Evolutionary conservation across 2,329 filamentous ascomycete species (phyloP).

Genomic region (Curvularia sp.): DNA sequence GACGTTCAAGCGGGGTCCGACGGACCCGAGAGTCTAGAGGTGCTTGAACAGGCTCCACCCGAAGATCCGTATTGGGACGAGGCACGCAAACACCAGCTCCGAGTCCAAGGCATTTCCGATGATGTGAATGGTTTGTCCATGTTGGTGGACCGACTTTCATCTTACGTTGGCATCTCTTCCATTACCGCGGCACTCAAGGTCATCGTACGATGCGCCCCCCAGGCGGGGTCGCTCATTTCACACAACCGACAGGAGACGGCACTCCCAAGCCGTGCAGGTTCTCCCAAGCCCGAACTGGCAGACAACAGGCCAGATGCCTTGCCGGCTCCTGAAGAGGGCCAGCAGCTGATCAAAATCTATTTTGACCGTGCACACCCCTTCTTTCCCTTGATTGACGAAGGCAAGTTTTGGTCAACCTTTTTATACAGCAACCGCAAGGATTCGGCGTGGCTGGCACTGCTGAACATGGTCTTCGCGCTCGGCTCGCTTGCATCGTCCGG

Average conservation of each 20-base stretch:
- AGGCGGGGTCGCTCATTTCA: conserved; percentile 57
- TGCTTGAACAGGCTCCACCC: conserved; percentile 73
- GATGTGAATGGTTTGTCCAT: conserved; percentile 74
- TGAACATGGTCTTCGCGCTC: conserved; percentile 80
- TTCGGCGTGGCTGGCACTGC: conserved; percentile 72
- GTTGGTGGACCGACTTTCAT: conserved; percentile 66
- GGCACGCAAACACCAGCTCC: conserved; percentile 54
- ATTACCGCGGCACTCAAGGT: conserved; percentile 77
- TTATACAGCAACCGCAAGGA: conserved; percentile 69
- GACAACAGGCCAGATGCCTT: conserved; percentile 54
- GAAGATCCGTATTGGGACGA: conserved; percentile 73
- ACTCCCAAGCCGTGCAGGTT: conserved; percentile 46
- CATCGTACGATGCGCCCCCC: conserved; percentile 65
- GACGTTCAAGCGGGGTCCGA: conserved; percentile 53
- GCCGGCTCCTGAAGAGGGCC: conserved; percentile 68
- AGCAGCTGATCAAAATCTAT: conserved; percentile 76
- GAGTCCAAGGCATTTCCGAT: conserved; percentile 65
- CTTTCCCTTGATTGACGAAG: conserved; percentile 76
- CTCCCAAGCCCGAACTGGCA: conserved; percentile 46
- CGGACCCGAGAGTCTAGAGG: conserved; percentile 62
- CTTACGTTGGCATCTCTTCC: conserved; percentile 76
- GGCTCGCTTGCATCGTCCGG: conserved; percentile 74
- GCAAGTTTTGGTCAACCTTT: conserved; percentile 71
- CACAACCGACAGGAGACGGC: conserved; percentile 52
- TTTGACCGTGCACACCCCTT: conserved; percentile 77